Conservation (phyloP, 345 rosid species). For the Populus nigra region DNA sequence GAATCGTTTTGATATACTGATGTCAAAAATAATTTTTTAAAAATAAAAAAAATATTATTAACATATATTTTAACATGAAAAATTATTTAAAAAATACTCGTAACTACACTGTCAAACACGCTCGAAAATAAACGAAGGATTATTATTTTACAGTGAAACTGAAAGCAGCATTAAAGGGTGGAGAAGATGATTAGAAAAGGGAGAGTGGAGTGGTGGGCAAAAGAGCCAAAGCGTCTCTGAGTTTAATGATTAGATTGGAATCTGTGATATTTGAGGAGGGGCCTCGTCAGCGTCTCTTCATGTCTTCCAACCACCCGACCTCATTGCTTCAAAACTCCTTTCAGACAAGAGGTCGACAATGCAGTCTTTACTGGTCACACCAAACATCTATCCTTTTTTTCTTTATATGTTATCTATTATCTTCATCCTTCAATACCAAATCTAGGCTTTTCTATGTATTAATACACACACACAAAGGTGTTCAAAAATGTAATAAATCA, state of each 20-base stretch:
- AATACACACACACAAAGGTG: not conserved
- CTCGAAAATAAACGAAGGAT: too few species aligned
- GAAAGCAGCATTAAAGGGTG: not conserved
- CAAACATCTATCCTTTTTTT: not conserved
- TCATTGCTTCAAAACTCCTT: conserved; percentile 5
- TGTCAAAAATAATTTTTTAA: too few species aligned
- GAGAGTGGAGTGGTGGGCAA: not conserved
- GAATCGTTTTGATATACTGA: too few species aligned
- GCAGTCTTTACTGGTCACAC: too few species aligned
- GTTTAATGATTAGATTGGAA: conserved; percentile 27
- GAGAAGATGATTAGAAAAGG: conserved; percentile 1
- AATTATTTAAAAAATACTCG: too few species aligned
- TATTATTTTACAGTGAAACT: not conserved
- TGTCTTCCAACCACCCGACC: conserved; percentile 35
- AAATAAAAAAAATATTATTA: too few species aligned
- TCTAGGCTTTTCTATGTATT: not conserved
- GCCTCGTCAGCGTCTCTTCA: conserved; percentile 14
- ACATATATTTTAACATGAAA: too few species aligned
- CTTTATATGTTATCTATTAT: not conserved
- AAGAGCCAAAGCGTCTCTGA: not conserved
- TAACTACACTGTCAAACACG: too few species aligned
- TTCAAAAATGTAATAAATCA: too few species aligned
- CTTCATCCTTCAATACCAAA: not conserved
- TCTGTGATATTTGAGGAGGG: conserved; percentile 6
- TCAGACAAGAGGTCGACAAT: not conserved